These are phyloP conservation scores for Umbelopsis sp. DNA, from an alignment of 192 early-diverging fungal genomes.

Conservation along the genomic window DNA sequence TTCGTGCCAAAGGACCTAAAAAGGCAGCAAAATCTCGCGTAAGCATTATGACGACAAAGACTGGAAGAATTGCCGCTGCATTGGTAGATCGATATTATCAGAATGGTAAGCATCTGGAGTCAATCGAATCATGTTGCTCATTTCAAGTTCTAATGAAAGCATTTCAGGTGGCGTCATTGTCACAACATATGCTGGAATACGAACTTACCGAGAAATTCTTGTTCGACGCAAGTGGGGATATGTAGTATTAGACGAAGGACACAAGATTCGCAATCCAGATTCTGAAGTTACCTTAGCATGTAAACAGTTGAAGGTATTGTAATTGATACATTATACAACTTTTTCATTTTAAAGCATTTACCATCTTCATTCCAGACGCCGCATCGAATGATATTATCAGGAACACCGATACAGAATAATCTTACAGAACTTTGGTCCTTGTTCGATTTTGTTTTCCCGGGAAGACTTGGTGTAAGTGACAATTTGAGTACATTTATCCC, in stretches of 20 bases:
- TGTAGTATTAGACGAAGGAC: slow-evolving; percentile 92
- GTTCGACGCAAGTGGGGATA: slow-evolving; percentile 83
- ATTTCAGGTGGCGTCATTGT: slow-evolving; percentile 76
- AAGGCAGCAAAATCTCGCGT: neutral
- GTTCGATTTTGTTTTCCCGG: slow-evolving; percentile 81
- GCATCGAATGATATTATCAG: slow-evolving; percentile 75
- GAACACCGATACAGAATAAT: slow-evolving; percentile 84
- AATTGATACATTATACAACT: neutral
- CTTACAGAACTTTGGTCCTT: slow-evolving; percentile 81
- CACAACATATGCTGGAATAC: slow-evolving; percentile 85
- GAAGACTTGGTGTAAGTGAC: slow-evolving; percentile 62
- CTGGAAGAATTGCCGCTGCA: slow-evolving; percentile 44
- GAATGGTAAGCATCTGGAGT: slow-evolving; percentile 25
- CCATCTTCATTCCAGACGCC: slow-evolving; percentile 46
- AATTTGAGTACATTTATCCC: neutral
- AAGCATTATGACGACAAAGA: slow-evolving; percentile 23
- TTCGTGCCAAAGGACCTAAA: slow-evolving; percentile 15
- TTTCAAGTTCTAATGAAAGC: neutral
- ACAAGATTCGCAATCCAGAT: slow-evolving; percentile 96
- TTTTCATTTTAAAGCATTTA: neutral
- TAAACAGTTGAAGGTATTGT: slow-evolving; percentile 60
- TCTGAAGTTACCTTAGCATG: slow-evolving; percentile 76
- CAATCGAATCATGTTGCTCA: too few species aligned
- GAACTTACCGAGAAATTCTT: slow-evolving; percentile 68
- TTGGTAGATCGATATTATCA: slow-evolving; percentile 46